phyloP scores from a whole-genome alignment of 2,329 filamentous ascomycete species.

The Trichoderma gracile region DNA sequence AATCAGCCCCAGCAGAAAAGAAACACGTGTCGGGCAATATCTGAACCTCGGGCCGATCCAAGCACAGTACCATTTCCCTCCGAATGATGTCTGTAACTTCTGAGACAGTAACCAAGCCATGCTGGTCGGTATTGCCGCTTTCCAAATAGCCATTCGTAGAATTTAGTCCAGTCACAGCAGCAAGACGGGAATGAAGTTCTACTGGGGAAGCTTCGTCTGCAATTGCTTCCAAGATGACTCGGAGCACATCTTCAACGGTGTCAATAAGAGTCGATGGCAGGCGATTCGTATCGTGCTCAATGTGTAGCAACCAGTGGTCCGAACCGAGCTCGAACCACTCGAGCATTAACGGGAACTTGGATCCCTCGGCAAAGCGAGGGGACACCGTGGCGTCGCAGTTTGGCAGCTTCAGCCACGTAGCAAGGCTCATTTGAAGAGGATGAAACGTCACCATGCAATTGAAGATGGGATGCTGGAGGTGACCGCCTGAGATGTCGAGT shows the following conservation, averaged over 20 bases:
- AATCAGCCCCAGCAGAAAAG: slow-evolving; percentile 22
- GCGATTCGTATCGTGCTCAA: slow-evolving; percentile 21
- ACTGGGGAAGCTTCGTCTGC: neutral
- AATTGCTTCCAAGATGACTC: neutral
- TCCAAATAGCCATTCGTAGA: neutral
- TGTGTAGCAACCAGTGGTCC: slow-evolving; percentile 18
- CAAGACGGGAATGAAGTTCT: neutral
- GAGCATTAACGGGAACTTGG: slow-evolving; percentile 24
- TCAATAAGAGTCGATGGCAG: neutral
- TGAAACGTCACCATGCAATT: slow-evolving; percentile 26
- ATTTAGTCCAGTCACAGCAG: neutral
- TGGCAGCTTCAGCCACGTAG: slow-evolving; percentile 19
- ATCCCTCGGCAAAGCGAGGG: slow-evolving; percentile 18
- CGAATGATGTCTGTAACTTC: neutral
- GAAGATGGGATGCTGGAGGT: slow-evolving; percentile 19
- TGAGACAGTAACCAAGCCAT: neutral
- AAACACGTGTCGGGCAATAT: slow-evolving; percentile 2
- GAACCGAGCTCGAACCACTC: slow-evolving; percentile 22
- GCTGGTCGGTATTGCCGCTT: neutral
- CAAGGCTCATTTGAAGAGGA: slow-evolving; percentile 3
- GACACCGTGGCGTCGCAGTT: neutral
- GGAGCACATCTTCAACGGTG: slow-evolving; percentile 1
- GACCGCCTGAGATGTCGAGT: slow-evolving; percentile 5
- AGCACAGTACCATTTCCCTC: neutral
- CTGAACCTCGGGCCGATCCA: neutral